Evolutionary conservation across 495 filamentous ascomycete species (phyloP).

Genomic region (Aspergillus ellipticus): DNA sequence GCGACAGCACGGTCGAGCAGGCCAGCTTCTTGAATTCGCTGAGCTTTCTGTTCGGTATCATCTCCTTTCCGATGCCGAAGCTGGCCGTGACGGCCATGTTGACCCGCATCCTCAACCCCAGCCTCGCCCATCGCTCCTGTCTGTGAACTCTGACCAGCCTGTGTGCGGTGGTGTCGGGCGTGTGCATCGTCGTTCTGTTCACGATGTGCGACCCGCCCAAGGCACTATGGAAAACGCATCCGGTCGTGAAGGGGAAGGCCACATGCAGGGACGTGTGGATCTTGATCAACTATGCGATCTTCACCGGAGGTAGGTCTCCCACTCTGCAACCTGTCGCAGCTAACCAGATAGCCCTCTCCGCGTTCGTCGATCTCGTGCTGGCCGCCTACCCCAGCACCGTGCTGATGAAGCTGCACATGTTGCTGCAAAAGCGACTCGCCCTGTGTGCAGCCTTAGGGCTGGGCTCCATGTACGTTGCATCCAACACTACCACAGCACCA

Average conservation of each 20-base stretch:
- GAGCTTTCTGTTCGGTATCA: constrained; percentile 25
- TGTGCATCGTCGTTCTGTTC: constrained; percentile 27
- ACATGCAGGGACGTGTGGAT: constrained; percentile 29
- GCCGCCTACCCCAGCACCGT: constrained; percentile 31
- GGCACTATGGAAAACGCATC: constrained; percentile 24
- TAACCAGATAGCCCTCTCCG: constrained; percentile 25
- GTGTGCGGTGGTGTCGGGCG: constrained; percentile 14
- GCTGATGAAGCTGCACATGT: constrained; percentile 37
- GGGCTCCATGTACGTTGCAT: constrained; percentile 29
- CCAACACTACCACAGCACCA: not conserved
- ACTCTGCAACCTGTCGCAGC: not conserved
- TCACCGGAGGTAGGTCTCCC: constrained; percentile 30
- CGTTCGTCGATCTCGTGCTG: constrained; percentile 33
- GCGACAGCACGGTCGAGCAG: constrained; percentile 8
- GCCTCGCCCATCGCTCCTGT: constrained; percentile 3
- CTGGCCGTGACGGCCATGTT: constrained; percentile 26
- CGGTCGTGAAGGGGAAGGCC: constrained; percentile 19
- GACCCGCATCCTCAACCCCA: constrained; percentile 25
- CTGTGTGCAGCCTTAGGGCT: constrained; percentile 34
- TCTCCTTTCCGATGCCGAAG: constrained; percentile 28
- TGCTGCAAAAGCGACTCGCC: constrained; percentile 34
- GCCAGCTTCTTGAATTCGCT: constrained; percentile 22
- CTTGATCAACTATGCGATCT: constrained; percentile 36
- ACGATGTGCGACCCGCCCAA: constrained; percentile 27
- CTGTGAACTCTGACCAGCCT: constrained; percentile 21